Base-by-base conservation (phyloP, 805 yeast genomes). In the Pichia nakasei region DNA sequence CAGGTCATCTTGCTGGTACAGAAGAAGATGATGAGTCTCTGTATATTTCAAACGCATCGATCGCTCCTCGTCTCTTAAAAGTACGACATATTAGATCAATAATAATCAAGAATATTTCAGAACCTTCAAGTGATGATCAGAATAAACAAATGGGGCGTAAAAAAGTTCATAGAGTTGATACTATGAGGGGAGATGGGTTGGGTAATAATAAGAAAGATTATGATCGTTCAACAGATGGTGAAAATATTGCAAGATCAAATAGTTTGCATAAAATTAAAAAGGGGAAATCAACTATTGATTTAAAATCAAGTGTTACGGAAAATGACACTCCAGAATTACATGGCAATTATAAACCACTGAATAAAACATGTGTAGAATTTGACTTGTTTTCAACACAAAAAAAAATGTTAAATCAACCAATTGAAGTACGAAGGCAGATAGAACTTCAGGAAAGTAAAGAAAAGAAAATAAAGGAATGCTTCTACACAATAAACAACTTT, bases 401-500 rank as follows among this genome's bases (percentile, higher is more conserved):
- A n/a, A 9, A 8, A 19, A 15, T 37, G 15, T 24, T 37, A 17
- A 31, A 15, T 24, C 35, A 37, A 22, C 31, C 44, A 3, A 42
- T 42, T 0, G 39, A 43, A 12, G 43, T 56, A 2, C 54, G 54
- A 32, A 45, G 57, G 40, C 70, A 66, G 36, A 29, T 50, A 8
- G 47, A 53, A 32, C 45, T 59, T 11, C 69, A 62, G 41, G 40
- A 52, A 1, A 35, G 63, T 18, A 65, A 62, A 48, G 37, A 47
- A 6, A 41, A 46, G 9, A 52, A 52, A 11, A 59, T 67, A 37
- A 49, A 58, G 8, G 63, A 66, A 37, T 58, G 57, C 1, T 69
- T 69, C 47, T 62, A 59, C 36, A 63, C 72, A 0, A 26, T 69
- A 9, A 68, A 64, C 41, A 52, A 56, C 9, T 52, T 52, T 13